Evolutionary conservation across 352 stramenopile genomes (phyloP).

Genomic region (Phytophthora pseudosyringae): DNA sequence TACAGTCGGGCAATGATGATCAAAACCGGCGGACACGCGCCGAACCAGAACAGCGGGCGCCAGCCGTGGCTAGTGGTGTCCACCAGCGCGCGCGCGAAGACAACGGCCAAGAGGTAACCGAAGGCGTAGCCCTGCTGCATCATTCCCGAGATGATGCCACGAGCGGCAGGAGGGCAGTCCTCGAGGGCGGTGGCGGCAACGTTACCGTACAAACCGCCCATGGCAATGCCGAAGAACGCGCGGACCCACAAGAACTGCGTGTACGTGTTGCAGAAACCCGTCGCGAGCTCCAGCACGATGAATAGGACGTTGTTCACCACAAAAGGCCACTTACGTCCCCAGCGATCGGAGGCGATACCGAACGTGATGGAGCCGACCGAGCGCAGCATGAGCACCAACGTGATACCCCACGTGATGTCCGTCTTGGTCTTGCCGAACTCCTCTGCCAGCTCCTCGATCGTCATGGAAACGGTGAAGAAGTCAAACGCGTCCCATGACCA

Average conservation of each 20-base stretch:
- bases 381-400: conserved; percentile 58
- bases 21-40: conserved; percentile 45
- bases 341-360: conserved; percentile 51
- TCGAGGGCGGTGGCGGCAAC: conserved; percentile 47
- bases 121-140: conserved; percentile 57
- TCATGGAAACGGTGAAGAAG: conserved; percentile 65
- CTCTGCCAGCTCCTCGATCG: conserved; percentile 49
- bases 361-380: conserved; percentile 51
- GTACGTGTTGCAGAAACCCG: conserved; percentile 47
- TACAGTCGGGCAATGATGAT: conserved; percentile 53
- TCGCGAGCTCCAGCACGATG: conserved; percentile 46
- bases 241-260: conserved; percentile 44
- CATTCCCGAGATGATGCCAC: conserved; percentile 55
- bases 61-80: conserved; percentile 50
- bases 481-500: conserved; percentile 63
- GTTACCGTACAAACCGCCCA: conserved; percentile 56
- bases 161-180: conserved; percentile 38
- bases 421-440: conserved; percentile 46
- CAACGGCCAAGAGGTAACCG: conserved; percentile 46
- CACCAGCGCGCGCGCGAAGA: conserved; percentile 42
- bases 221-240: conserved; percentile 48
- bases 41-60: conserved; percentile 56
- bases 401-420: conserved; percentile 64
- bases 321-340: conserved; percentile 49
- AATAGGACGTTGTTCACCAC: conserved; percentile 55